phyloP scores from a whole-genome alignment of 163 green algal species.

The Scenedesmus sp. region DNA sequence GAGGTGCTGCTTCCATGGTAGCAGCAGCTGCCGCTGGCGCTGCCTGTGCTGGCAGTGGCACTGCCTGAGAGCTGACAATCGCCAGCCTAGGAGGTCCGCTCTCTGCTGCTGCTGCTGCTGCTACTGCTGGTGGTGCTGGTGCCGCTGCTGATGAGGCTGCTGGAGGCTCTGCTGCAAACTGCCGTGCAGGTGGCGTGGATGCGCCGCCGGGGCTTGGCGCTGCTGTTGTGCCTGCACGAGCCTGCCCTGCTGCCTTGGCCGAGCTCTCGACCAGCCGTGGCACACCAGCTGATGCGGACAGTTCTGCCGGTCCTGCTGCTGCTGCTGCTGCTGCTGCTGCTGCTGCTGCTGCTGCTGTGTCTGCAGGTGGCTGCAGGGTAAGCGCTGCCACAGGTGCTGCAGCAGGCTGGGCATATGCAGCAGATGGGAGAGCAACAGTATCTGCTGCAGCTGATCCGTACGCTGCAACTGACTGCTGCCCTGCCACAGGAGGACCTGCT shows the following conservation, averaged over 20 bases:
- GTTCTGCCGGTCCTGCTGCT: no score
- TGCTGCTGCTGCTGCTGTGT: neutral
- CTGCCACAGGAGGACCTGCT: neutral
- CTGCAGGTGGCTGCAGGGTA: neutral
- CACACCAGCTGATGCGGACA: neutral
- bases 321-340: neutral
- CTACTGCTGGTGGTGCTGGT: conserved; percentile 24
- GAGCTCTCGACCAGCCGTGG: neutral
- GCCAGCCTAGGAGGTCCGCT: neutral
- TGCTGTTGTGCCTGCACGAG: neutral
- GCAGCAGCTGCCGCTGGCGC: neutral
- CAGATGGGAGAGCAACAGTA: neutral
- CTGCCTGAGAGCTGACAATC: neutral
- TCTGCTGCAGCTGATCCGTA: neutral
- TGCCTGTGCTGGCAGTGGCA: neutral
- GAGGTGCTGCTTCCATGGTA: neutral
- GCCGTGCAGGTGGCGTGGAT: neutral
- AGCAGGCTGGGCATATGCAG: neutral
- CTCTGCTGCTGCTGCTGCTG: neutral
- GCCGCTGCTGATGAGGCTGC: conserved; percentile 11
- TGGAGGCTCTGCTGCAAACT: conserved; percentile 3
- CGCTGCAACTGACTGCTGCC: neutral
- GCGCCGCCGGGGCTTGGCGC: neutral
- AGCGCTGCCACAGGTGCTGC: neutral
- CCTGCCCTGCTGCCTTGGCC: neutral